Evolutionary conservation across 1,284 basidiomycete genomes (phyloP), one percentile per base, ranked within the genome.

Genomic region (Fistulinella cinereoalba): DNA sequence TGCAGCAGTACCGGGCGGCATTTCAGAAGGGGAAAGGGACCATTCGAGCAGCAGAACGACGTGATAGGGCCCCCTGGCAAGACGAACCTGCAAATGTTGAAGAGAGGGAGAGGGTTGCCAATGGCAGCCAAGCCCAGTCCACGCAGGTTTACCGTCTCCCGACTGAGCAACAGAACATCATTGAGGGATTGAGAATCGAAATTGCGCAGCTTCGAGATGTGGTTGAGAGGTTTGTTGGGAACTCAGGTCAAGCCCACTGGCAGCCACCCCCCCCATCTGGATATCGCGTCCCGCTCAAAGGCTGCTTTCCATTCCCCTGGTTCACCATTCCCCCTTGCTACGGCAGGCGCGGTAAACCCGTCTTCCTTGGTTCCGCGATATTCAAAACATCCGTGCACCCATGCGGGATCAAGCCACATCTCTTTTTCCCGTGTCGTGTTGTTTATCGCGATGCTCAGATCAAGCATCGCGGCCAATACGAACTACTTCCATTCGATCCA

Each of bases 301-400:
- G n/a, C n/a, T n/a, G n/a, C n/a, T n/a, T n/a, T n/a, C n/a, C n/a
- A n/a, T n/a, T n/a, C n/a, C n/a, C n/a, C n/a, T n/a, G n/a, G n/a
- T n/a, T n/a, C n/a, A n/a, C n/a, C n/a, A n/a, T n/a, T n/a, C n/a
- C n/a, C n/a, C n/a, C n/a, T n/a, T n/a, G n/a, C n/a, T n/a, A n/a
- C n/a, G n/a, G n/a, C n/a, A n/a, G n/a, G n/a, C n/a, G n/a, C n/a
- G n/a, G n/a, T n/a, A n/a, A 73, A 11, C 81, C 84, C 9, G 60
- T 89, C 51, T 90, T 75, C 68, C 55, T 90, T 28, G 88, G 86
- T 21, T 86, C 83, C 10, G 87, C 85, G 15, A 67, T 88, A 38
- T 72, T 87, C 49, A 70, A 72, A 37, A 71, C 71, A 53, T 77
- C 81, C 0, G 83, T 89, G 3, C 87, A 90, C 53, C 87, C 87